Evolutionary conservation across 768 basidiomycete species (phyloP), one percentile per base, ranked within the genome.

Genomic region (Lepiota brunneoincarnata): DNA sequence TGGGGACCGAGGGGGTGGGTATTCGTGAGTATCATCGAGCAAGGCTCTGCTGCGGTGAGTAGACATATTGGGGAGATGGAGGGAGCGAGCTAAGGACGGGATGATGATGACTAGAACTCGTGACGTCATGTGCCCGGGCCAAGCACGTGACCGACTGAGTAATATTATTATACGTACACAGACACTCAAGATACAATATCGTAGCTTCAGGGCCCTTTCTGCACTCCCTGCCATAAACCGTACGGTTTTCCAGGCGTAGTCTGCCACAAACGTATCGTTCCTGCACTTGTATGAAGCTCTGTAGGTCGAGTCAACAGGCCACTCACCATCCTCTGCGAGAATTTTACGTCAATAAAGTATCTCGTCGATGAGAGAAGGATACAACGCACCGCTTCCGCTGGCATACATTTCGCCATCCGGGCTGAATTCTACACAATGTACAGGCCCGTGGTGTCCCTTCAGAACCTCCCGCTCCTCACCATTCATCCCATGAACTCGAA

Each of bases 361-460:
- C n/a, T 56, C 51, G 41, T 47, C 36, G 39, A 47, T 10, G 45
- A 31, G 45, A 31, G 52, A 40, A 51, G 50, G 15, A 57, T 36
- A 23, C 54, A 20, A 82, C 91, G 75, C 69, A 87, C 96, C 96
- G 63, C 92, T 95, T 47, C 96, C 97, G 63, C 91, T 94, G 34
- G 96, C 96, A 68, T 92, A 98, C 77, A 97, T 82, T 75, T 98
- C 97, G 20, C 96, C 96, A 67, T 98, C 96, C 0, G 96, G 96
- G 65, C 89, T 92, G 69, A 87, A 96, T 63, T 91, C 88, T 43
- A 96, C 88, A 51, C 91, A 92, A 63, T 96, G 93, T 15, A 98
- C 95, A 17, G 96, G 95, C 20, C 96, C 97, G 66, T 98, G 97
- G 64, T 98, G 97, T 3, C 96, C 96, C 69, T 97, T 96, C 54